phyloP scores from a whole-genome alignment of 495 filamentous ascomycete genomes.

The Lasiosphaeria ovina region DNA sequence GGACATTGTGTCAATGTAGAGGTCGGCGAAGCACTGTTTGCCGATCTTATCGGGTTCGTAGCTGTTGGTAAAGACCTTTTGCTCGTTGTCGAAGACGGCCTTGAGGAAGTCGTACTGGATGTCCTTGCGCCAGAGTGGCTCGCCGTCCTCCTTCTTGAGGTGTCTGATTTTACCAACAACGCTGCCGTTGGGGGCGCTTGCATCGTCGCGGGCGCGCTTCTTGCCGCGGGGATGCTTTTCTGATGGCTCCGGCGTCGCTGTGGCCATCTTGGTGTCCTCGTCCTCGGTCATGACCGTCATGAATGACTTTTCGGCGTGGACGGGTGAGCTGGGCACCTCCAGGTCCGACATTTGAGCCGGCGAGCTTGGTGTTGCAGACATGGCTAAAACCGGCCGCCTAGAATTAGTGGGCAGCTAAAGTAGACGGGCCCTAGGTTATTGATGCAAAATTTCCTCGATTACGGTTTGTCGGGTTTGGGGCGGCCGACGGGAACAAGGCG shows the following conservation, averaged over 20 bases:
- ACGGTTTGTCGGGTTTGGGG: too few species aligned
- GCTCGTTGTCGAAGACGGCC: slow-evolving; percentile 83
- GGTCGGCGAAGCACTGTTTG: slow-evolving; percentile 85
- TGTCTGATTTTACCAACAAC: slow-evolving; percentile 90
- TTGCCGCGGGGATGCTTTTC: slow-evolving; percentile 33
- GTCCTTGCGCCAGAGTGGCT: slow-evolving; percentile 94
- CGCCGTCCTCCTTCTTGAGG: slow-evolving; percentile 95
- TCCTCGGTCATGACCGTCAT: slow-evolving; percentile 34
- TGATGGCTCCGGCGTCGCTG: slow-evolving; percentile 32
- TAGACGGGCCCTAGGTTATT: background rate
- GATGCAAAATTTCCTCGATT: background rate
- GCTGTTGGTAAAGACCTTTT: slow-evolving; percentile 81
- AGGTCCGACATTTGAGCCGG: slow-evolving; percentile 29
- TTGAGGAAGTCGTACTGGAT: slow-evolving; percentile 96
- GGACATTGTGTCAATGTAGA: slow-evolving; percentile 98
- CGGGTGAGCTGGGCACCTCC: slow-evolving; percentile 33
- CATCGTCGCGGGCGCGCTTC: slow-evolving; percentile 37
- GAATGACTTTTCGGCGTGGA: slow-evolving; percentile 33
- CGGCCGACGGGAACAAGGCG: too few species aligned
- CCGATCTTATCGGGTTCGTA: slow-evolving; percentile 67
- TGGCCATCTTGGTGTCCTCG: slow-evolving; percentile 34
- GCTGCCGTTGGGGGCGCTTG: slow-evolving; percentile 22
- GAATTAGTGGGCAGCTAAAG: background rate
- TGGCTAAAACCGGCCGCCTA: slow-evolving; percentile 16
- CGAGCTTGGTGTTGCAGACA: slow-evolving; percentile 36